A percentile compares a stretch with the other conserved stretches of the same genome.
Evolutionary conservation across 345 rosid species (phyloP).

Genomic region (sweet orange (Citrus sinensis)): DNA sequence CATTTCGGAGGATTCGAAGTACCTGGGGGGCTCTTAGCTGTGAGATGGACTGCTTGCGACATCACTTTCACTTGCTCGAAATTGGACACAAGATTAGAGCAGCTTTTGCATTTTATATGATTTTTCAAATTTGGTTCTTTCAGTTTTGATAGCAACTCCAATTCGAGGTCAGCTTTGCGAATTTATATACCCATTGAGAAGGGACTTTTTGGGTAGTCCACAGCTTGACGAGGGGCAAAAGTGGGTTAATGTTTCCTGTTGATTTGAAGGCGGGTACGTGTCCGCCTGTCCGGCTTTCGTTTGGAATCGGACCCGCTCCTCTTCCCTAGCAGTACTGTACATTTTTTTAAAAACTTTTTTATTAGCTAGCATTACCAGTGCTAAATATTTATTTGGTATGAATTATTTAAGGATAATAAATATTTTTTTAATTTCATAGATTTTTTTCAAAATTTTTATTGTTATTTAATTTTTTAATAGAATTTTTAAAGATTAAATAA

Average conservation of each 20-base stretch:
- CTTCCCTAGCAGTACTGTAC: too few species aligned
- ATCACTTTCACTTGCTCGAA: slow-evolving; percentile 2
- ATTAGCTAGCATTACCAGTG: too few species aligned
- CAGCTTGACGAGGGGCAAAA: neutral
- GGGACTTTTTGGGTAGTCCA: slow-evolving; percentile 20
- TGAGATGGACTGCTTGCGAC: slow-evolving; percentile 30
- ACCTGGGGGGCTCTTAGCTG: slow-evolving; percentile 29
- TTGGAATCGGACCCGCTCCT: neutral
- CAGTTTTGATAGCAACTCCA: neutral
- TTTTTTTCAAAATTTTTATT: too few species aligned
- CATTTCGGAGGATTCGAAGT: neutral
- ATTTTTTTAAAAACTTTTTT: too few species aligned
- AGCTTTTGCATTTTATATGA: neutral
- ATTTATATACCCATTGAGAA: slow-evolving; percentile 15
- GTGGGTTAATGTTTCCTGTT: neutral
- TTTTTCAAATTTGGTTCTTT: neutral
- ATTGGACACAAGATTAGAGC: neutral
- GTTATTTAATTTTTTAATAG: too few species aligned
- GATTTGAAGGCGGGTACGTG: neutral
- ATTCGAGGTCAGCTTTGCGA: neutral
- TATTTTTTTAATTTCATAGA: too few species aligned
- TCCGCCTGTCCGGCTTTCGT: neutral
- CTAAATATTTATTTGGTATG: too few species aligned
- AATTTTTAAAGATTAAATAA: too few species aligned
- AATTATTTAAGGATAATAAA: too few species aligned